phyloP scores from a whole-genome alignment of 805 yeast species.

The Kazachstania psychrophila region DNA sequence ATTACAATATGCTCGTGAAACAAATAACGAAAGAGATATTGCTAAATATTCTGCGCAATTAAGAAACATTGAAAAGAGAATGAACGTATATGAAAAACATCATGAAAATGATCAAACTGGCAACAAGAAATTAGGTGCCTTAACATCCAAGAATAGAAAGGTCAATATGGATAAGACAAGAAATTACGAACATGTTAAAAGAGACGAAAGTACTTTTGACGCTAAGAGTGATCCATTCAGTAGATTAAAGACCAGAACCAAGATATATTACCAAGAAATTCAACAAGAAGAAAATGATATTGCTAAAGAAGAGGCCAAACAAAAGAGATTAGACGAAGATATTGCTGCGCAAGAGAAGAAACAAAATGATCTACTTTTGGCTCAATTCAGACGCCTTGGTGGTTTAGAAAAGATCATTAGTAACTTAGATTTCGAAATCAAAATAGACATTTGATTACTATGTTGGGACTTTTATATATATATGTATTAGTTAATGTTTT shows the following conservation, averaged over 20 bases:
- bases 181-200: constrained; percentile 63
- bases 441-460: constrained; percentile 28
- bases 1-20: constrained; percentile 64
- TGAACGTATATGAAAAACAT: constrained; percentile 30
- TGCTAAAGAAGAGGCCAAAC: constrained; percentile 46
- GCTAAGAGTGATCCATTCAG: constrained; percentile 72
- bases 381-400: constrained; percentile 51
- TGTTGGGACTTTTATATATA: no score
- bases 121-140: constrained; percentile 49
- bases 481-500: no score
- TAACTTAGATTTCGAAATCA: constrained; percentile 34
- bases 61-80: constrained; percentile 33
- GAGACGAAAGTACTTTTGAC: constrained; percentile 32
- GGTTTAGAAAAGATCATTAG: constrained; percentile 45
- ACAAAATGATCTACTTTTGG: constrained; percentile 37
- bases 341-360: constrained; percentile 37
- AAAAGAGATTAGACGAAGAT: constrained; percentile 33
- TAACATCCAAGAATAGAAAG: constrained; percentile 78
- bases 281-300: constrained; percentile 50
- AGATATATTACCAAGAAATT: constrained; percentile 58
- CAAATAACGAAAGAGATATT: constrained; percentile 37
- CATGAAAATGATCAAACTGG: constrained; percentile 34
- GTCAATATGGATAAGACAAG: constrained; percentile 69
- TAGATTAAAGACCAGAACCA: constrained; percentile 79
- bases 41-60: constrained; percentile 41